Evolutionary conservation across 495 filamentous ascomycete genomes (phyloP).

Genomic region (Hypoxylon lienhwacheense): DNA sequence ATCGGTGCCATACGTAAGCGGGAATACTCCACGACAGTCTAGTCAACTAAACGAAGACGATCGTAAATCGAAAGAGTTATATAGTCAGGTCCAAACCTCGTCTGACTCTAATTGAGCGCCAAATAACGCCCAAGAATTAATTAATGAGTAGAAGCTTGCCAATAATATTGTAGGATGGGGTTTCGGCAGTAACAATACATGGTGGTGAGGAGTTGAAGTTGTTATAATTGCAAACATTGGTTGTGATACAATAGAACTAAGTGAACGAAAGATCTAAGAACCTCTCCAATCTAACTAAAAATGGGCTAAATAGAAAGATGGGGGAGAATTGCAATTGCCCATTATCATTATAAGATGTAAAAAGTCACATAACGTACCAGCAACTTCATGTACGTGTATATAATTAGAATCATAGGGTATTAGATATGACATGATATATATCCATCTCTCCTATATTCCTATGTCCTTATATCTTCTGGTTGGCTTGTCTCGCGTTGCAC

Average conservation of each 20-base stretch:
- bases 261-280: conserved; percentile 3
- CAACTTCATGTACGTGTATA: no score
- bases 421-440: no score
- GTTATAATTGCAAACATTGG: not conserved
- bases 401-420: no score
- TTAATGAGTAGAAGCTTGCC: no score
- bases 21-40: conserved; percentile 1
- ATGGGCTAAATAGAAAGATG: not conserved
- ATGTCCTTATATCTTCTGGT: not conserved
- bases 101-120: not conserved
- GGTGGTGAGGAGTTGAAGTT: not conserved
- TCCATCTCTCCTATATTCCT: not conserved
- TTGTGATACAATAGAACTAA: not conserved
- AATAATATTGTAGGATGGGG: no score
- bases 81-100: not conserved
- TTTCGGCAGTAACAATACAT: no score
- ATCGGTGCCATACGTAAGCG: not conserved
- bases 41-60: conserved; percentile 7
- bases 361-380: no score
- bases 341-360: no score
- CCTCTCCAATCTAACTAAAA: not conserved
- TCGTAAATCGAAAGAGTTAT: conserved; percentile 4
- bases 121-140: no score
- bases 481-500: not conserved
- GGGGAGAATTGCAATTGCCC: no score